Evolutionary conservation across 228 moss, liverwort and hornwort species (phyloP), one percentile per base, ranked within the genome.

Genomic region (Sphagnum fallax): DNA sequence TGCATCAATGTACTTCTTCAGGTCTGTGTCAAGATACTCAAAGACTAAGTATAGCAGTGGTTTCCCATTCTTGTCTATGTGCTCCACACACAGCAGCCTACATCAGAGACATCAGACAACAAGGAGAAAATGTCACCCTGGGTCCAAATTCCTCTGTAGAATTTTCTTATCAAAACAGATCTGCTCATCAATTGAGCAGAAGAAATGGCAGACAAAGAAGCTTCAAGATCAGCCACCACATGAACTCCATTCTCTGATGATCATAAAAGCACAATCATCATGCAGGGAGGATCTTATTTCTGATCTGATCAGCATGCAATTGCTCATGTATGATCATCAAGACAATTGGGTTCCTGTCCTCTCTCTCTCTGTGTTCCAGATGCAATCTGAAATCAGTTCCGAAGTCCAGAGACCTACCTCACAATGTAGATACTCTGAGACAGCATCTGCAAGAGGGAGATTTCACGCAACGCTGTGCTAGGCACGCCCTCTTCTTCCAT

Each of bases 401-500:
- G 32, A 32, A 32, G 32, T 32, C 32, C 32, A 32, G 32, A 32
- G 14, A 65, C 70, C 51, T 72, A 88, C 87, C 87, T 76, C 52
- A 91, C 87, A 61, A 89, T 76, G 53, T 84, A 92, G 67, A 87
- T 89, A 68, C 89, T 81, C 78, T 83, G 87, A 4, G 92, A 92
- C 52, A 91, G 84, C 87, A 91, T 81, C 69, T 85, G 91, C n/a
- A 89, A 63, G 12, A 92, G 78, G 8, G 92, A 83, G 32, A 92
- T 89, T 78, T 92, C 89, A 8, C 92, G 87, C 68, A 92, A 72
- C 0, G 87, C 87, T 7, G 92, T 85, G 5, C 85, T 85, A 16
- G 92, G 89, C 50, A 92, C 78, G 47, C 92, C 92, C 73, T 92
- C 89, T 0, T 89, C 85, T 48, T 89, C 85, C 64, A 76, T 89